These are phyloP conservation scores for Cryptosporidium meleagridis DNA, from an alignment of 169 alveolate genomes.

Conservation along the genomic window DNA sequence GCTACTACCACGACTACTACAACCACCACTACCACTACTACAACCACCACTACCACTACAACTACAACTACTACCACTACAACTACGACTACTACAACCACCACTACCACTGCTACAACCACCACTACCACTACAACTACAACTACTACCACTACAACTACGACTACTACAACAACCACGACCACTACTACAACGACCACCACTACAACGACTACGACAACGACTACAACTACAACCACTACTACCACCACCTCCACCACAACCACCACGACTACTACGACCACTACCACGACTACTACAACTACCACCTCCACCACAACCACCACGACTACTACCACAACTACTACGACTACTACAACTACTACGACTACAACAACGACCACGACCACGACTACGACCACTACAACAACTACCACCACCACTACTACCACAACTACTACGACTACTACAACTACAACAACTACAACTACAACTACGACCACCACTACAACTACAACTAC, in stretches of 20 bases:
- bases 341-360: slow-evolving; percentile 34
- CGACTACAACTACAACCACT: no score
- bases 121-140: no score
- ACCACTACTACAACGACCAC: no score
- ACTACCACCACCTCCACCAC: no score
- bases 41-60: not conserved
- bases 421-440: no score
- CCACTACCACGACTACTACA: not conserved
- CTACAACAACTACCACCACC: not conserved
- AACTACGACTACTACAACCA: no score
- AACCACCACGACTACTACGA: no score
- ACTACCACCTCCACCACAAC: slow-evolving; percentile 72
- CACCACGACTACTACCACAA: slow-evolving; percentile 16
- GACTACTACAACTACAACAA: slow-evolving; percentile 29
- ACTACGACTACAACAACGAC: slow-evolving; percentile 8
- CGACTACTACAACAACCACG: no score
- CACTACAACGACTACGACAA: no score
- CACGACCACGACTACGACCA: no score
- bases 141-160: no score
- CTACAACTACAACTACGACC: slow-evolving; percentile 76
- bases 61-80: not conserved
- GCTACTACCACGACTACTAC: slow-evolving; percentile 27
- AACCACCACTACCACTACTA: not conserved
- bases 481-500: slow-evolving; percentile 74
- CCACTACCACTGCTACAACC: no score